Evolutionary conservation across 225 moss, liverwort and hornwort species (phyloP).

Genomic region (Physcomitrium patens): DNA sequence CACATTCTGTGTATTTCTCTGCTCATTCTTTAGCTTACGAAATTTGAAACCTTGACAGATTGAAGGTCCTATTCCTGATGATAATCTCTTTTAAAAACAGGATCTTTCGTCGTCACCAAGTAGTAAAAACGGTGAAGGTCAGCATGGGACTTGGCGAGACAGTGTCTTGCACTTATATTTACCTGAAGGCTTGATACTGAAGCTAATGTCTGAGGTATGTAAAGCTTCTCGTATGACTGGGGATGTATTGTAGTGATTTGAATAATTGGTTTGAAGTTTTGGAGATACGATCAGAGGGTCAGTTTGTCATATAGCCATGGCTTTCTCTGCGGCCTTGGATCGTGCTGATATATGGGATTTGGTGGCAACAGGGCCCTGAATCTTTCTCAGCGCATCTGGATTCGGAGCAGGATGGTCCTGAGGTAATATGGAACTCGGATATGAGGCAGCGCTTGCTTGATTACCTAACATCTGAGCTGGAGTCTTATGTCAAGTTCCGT

Average conservation of each 20-base stretch:
- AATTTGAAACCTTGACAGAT: background rate
- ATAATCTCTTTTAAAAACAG: conserved; percentile 40
- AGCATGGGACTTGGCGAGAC: conserved; percentile 78
- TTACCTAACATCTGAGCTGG: conserved; percentile 66
- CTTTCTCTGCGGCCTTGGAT: background rate
- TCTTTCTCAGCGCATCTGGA: conserved; percentile 59
- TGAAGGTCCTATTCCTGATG: conserved; percentile 13
- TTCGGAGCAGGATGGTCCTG: conserved; percentile 66
- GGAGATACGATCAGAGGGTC: background rate
- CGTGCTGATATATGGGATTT: conserved; percentile 29
- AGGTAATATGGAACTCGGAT: conserved; percentile 73
- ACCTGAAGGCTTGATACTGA: conserved; percentile 93
- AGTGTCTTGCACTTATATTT: conserved; percentile 88
- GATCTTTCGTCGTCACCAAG: conserved; percentile 60
- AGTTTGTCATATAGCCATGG: conserved; percentile 10
- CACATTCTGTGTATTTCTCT: background rate
- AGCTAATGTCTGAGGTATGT: conserved; percentile 86
- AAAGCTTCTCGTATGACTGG: background rate
- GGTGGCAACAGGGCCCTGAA: conserved; percentile 73
- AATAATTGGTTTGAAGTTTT: conserved; percentile 1
- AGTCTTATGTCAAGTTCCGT: conserved; percentile 72
- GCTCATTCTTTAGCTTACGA: background rate
- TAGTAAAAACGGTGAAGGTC: conserved; percentile 45
- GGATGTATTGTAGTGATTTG: background rate
- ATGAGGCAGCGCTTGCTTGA: conserved; percentile 67